Evolutionary conservation across 2,329 filamentous ascomycete genomes (phyloP).

Genomic region (Bretziella fagacearum): DNA sequence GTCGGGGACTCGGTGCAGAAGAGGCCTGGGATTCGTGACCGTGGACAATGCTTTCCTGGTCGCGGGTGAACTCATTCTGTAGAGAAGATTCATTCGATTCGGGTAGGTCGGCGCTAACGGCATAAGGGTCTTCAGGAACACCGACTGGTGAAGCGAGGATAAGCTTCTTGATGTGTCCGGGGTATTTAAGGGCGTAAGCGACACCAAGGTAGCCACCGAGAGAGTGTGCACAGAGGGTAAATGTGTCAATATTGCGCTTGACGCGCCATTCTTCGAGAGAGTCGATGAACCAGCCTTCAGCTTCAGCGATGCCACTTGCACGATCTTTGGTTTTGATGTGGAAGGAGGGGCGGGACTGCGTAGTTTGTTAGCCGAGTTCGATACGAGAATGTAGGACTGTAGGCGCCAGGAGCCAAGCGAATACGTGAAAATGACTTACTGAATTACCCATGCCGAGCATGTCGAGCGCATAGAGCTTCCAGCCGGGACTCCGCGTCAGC

Average conservation of each 20-base stretch:
- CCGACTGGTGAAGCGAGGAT: conserved; percentile 90
- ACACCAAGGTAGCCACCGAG: conserved; percentile 90
- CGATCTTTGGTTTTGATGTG: conserved; percentile 68
- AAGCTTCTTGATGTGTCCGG: conserved; percentile 83
- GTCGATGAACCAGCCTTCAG: conserved; percentile 92
- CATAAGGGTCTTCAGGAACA: conserved; percentile 85
- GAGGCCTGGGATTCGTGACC: conserved; percentile 20
- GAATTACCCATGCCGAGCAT: conserved; percentile 91
- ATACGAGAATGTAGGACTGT: neutral
- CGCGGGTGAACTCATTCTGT: conserved; percentile 62
- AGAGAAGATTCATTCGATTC: conserved; percentile 58
- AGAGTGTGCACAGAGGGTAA: conserved; percentile 85
- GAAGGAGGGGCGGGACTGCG: conserved; percentile 57
- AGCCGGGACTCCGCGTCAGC: conserved; percentile 58
- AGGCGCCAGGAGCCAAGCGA: neutral
- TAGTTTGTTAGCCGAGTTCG: too few relatives aligned
- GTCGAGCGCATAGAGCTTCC: conserved; percentile 87
- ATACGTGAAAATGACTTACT: conserved; percentile 9
- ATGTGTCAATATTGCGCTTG: conserved; percentile 74
- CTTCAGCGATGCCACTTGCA: conserved; percentile 66
- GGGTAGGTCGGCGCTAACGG: conserved; percentile 63
- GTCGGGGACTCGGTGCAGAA: conserved; percentile 25
- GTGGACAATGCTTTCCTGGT: conserved; percentile 38
- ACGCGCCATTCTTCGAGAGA: conserved; percentile 91
- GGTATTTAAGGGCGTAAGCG: conserved; percentile 92